Evolutionary conservation across 495 filamentous ascomycete species (phyloP), one percentile per base, ranked within the genome.

Genomic region (Stereocaulon alpinum): DNA sequence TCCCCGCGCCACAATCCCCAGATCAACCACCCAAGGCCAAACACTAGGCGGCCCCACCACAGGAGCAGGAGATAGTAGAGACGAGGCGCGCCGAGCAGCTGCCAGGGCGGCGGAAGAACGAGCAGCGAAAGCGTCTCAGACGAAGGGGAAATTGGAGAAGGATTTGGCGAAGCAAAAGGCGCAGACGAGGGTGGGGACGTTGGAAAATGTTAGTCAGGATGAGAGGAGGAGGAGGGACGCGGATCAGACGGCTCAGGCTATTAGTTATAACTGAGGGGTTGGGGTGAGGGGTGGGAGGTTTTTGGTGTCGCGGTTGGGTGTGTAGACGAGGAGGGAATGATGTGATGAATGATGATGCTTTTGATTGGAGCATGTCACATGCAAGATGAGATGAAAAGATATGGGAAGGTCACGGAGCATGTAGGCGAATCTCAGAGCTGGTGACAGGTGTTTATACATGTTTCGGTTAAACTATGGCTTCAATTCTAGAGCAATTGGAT

Each of bases 121-220:
- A 32, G 59, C 75, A 17, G 77, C 74, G 40, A 74, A 78, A 67
- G 70, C 73, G 17, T 64, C 40, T 54, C 69, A 18, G 48, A 67
- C 62, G 68, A 80, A 66, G 70, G 80, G 86, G 3, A 85, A 86
- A 64, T 70, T 90, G 37, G 74, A 76, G 15, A 71, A 74, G 27
- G 80, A 87, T 62, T 67, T 88, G 20, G 82, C 78, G 32, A 80
- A 79, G 48, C 84, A 89, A 71, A 85, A 81, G 73, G 79, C 78
- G 55, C 78, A 85, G 72, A 86, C 82, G 3, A 73, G 81, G 42
- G 68, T 72, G 3, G 81, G 83, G 56, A 84, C 80, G 4, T 69
- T 84, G 40, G 72, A 74, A 42, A 73, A 73, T 41, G 66, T 74
- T 17, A 80, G 78, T 66, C 64, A 67, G 40, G 73, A 75, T 29